Evolutionary conservation across 2,329 filamentous ascomycete genomes (phyloP).

Genomic region (Emergomyces africanus): DNA sequence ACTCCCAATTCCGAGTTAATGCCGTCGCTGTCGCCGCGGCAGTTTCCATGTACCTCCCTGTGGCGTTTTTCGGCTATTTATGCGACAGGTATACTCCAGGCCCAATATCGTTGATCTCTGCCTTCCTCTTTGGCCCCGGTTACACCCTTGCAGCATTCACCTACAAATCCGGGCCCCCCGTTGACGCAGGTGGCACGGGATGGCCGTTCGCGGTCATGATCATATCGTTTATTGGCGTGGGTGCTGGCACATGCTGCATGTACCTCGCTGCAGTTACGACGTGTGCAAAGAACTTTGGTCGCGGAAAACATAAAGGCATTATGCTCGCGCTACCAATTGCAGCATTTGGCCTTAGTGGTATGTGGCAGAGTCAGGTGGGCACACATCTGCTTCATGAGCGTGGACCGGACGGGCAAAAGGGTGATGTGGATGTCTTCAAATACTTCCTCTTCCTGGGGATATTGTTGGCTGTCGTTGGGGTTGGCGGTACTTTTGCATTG

Average conservation of each 20-base stretch:
- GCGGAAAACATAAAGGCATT: slow-evolving; percentile 73
- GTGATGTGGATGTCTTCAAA: slow-evolving; percentile 59
- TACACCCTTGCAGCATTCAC: slow-evolving; percentile 73
- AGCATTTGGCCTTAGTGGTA: slow-evolving; percentile 81
- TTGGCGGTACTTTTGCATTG: slow-evolving; percentile 61
- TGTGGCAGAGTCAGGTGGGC: slow-evolving; percentile 89
- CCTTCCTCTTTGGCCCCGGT: slow-evolving; percentile 61
- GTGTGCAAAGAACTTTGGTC: slow-evolving; percentile 95
- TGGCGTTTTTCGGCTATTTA: slow-evolving; percentile 76
- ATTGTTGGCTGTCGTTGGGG: slow-evolving; percentile 56
- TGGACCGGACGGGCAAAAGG: slow-evolving; percentile 47
- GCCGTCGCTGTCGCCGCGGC: slow-evolving; percentile 76
- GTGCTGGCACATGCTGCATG: slow-evolving; percentile 73
- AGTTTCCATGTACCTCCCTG: slow-evolving; percentile 81
- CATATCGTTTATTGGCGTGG: slow-evolving; percentile 68
- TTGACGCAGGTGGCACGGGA: slow-evolving; percentile 38
- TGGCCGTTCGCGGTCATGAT: slow-evolving; percentile 78
- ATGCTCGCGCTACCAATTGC: slow-evolving; percentile 86
- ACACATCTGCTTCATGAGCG: slow-evolving; percentile 63
- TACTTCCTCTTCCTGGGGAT: slow-evolving; percentile 79
- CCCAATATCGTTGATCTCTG: slow-evolving; percentile 60
- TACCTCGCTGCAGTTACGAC: slow-evolving; percentile 88
- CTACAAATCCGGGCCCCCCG: slow-evolving; percentile 50
- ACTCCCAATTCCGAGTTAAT: slow-evolving; percentile 88
- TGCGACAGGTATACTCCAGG: slow-evolving; percentile 81